Conservation (phyloP, 345 rosid genomes). For the Gossypium raimondii region DNA sequence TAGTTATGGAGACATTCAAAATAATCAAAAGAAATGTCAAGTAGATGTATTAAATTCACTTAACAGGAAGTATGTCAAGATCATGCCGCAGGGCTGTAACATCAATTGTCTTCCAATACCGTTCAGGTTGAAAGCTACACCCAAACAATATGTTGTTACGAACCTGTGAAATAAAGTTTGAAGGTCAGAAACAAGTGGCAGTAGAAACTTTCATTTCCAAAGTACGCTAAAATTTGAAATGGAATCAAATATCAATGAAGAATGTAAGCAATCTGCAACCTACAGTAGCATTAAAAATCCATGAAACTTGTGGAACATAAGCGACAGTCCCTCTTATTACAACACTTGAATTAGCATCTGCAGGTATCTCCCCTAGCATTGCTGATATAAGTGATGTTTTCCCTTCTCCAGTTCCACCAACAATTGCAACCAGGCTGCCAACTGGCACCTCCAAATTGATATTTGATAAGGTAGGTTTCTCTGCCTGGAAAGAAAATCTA, state of each 20-base stretch:
- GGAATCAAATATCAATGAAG: background rate
- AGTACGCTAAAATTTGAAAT: constrained; percentile 4
- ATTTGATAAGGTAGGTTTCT: constrained; percentile 57
- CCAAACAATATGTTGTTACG: constrained; percentile 90
- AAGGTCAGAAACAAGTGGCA: constrained; percentile 10
- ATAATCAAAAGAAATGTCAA: background rate
- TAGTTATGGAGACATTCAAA: constrained; percentile 19
- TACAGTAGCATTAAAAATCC: constrained; percentile 98
- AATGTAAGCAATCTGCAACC: constrained; percentile 25
- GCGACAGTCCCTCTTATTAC: constrained; percentile 82
- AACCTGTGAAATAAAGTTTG: constrained; percentile 43
- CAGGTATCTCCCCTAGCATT: constrained; percentile 82
- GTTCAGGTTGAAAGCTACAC: constrained; percentile 48
- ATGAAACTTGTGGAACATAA: constrained; percentile 93
- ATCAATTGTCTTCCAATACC: constrained; percentile 73
- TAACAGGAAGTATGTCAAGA: constrained; percentile 80
- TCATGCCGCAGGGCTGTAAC: constrained; percentile 80
- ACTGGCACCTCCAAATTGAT: constrained; percentile 70
- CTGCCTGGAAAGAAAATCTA: constrained; percentile 39
- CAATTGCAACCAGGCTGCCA: constrained; percentile 83
- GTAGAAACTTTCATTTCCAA: constrained; percentile 8
- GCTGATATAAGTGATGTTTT: constrained; percentile 93
- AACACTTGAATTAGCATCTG: constrained; percentile 46
- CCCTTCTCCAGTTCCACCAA: constrained; percentile 97
- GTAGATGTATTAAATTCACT: constrained; percentile 30